Percentiles rank a stretch among this genome's conserved stretches.
phyloP scores from a whole-genome alignment of 345 rosid species.

The Viola odorata region DNA sequence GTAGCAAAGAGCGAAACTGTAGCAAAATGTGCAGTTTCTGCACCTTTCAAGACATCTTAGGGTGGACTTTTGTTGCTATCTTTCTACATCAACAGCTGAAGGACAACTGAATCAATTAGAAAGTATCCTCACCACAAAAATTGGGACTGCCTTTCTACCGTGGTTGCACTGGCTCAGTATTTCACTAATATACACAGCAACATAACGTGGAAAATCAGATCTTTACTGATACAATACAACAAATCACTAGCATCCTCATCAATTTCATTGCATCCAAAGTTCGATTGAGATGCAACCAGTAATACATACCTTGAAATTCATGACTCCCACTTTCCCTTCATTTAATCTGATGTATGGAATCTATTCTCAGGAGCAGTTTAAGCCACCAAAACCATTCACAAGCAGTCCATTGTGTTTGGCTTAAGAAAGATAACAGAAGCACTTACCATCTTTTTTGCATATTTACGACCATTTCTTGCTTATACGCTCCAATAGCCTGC shows the following conservation, averaged over 20 bases:
- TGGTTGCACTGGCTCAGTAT: background rate
- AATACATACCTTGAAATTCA: constrained; percentile 5
- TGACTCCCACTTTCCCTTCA: background rate
- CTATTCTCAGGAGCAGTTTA: background rate
- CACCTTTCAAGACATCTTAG: no score
- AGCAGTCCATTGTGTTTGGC: constrained; percentile 1
- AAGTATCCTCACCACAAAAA: no score
- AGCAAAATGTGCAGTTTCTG: no score
- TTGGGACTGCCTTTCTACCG: no score
- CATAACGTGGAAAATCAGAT: background rate
- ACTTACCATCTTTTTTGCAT: background rate
- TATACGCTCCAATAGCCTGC: constrained; percentile 59
- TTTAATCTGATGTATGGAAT: background rate
- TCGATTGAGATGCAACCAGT: background rate
- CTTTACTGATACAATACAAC: background rate
- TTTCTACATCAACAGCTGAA: no score
- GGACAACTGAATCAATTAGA: no score
- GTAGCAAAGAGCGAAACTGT: no score
- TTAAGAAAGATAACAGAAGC: background rate
- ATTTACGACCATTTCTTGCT: constrained; percentile 46
- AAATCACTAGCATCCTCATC: background rate
- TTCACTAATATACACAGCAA: background rate
- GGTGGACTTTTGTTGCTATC: no score
- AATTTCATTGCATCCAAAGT: background rate
- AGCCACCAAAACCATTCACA: background rate